Base-by-base conservation (phyloP, 768 basidiomycete genomes). In the Termitomyces sp. region DNA sequence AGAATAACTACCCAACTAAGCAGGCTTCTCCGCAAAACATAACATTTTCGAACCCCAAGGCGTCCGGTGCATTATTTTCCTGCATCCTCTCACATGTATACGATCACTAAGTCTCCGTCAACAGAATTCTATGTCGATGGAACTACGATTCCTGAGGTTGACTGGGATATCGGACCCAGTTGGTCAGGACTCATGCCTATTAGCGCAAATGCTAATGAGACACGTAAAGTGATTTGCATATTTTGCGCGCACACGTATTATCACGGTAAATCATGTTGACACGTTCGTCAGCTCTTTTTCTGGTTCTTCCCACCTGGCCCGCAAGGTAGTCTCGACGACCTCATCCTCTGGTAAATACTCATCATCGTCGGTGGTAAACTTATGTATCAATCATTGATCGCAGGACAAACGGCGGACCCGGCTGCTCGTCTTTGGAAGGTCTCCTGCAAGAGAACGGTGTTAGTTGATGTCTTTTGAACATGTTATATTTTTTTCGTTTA, bases 11-110 rank as follows among this genome's bases (percentile, higher is more conserved):
- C 26, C 30, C 53, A 14, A 22, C 38, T 5, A 55, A 50, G 18
- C 52, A 52, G 11, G 28, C 32, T 11, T 32, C 48, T 10, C 11
- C 32, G 0, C 46, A 52, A n/a, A 60, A 60, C 44, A 60, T 60
- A 22, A 56, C 59, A 3, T 60, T 60, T 26, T 60, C 59, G 5
- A 60, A 60, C 43, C 59, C 59, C 32, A 60, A 56, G 36, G 59
- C 59, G 45, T 60, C 59, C 22, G 54, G 59, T 60, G 43, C 16
- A 43, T 51, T 16, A 14, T 18, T 28, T 26, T 18, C 14, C 45
- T 18, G 6, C 16, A 26, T 45, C 36, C 6, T 51, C 33, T 24
- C 2, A 16, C 10, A 9, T 3, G 36, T 6, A 9, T 24, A 14
- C 16, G 22, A 35, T 35, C 33, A 51, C 49, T 24, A 2, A 51